Percentiles rank a stretch among this genome's conserved stretches.
Conservation (phyloP, 2,329 filamentous ascomycete species). For the Erysiphe neolycopersici region DNA sequence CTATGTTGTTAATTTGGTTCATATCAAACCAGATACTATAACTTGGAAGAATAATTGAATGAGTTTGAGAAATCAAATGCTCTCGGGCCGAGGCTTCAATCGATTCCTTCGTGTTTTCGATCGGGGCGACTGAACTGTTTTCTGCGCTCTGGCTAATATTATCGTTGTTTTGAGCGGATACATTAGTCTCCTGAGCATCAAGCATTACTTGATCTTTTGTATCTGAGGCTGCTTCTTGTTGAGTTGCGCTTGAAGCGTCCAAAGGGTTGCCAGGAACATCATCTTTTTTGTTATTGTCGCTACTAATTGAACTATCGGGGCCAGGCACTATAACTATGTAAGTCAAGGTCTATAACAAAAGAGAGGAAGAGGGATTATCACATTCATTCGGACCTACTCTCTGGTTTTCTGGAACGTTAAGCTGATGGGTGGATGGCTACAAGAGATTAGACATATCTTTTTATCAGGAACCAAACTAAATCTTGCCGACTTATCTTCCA, state of each 20-base stretch:
- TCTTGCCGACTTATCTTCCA: conserved; percentile 30
- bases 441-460: conserved; percentile 19
- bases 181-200: conserved; percentile 28
- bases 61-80: conserved; percentile 78
- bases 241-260: conserved; percentile 39
- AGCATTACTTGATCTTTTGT: conserved; percentile 61
- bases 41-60: conserved; percentile 86
- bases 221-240: conserved; percentile 21
- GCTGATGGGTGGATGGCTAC: conserved; percentile 24
- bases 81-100: conserved; percentile 70
- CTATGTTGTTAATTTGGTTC: conserved; percentile 70
- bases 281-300: conserved; percentile 10
- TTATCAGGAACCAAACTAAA: conserved; percentile 27
- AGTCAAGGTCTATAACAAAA: conserved; percentile 1
- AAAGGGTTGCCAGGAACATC: conserved; percentile 32
- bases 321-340: conserved; percentile 19
- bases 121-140: conserved; percentile 21
- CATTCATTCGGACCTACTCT: conserved; percentile 21
- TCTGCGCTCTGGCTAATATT: conserved; percentile 14
- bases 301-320: conserved; percentile 32
- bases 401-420: conserved; percentile 12
- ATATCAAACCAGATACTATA: conserved; percentile 99
- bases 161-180: conserved; percentile 18
- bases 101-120: conserved; percentile 49
- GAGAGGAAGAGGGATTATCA: conserved; percentile 1